phyloP scores from a whole-genome alignment of 1,139 yeast genomes.

The Magnusiomyces paraingens region DNA sequence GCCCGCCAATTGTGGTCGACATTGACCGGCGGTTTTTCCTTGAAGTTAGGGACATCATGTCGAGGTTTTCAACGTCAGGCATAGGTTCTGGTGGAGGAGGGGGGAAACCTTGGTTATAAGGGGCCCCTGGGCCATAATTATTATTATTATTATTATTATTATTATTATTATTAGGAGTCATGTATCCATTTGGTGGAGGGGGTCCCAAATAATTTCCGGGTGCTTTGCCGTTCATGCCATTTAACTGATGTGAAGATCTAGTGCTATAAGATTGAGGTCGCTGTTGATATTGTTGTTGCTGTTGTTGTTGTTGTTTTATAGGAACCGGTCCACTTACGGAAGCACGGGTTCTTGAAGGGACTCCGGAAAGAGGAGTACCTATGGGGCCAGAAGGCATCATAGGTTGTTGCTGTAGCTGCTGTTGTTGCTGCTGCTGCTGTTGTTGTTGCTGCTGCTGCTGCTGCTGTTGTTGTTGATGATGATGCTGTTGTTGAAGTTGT shows the following conservation, averaged over 20 bases:
- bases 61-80: constrained; percentile 11
- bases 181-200: constrained; percentile 2
- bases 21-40: constrained; percentile 14
- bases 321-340: constrained; percentile 6
- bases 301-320: constrained; percentile 1
- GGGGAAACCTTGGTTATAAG: neutral
- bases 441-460: too few species aligned
- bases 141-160: too few species aligned
- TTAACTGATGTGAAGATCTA: too few species aligned
- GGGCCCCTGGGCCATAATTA: neutral
- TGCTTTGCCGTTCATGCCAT: too few species aligned
- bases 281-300: neutral
- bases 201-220: neutral
- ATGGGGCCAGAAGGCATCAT: neutral
- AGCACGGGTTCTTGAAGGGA: neutral
- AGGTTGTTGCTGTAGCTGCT: neutral
- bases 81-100: neutral
- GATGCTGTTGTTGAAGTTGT: too few species aligned
- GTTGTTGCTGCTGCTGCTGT: too few species aligned
- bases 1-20: neutral
- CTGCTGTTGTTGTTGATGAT: too few species aligned
- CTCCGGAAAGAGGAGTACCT: neutral
- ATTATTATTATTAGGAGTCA: neutral
- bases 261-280: neutral
- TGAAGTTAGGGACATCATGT: constrained; percentile 17